A percentile compares a stretch with the other conserved stretches of the same genome.
Evolutionary conservation across 257 asterid genomes (phyloP).

Genomic region (Solanum lycopersicoides): DNA sequence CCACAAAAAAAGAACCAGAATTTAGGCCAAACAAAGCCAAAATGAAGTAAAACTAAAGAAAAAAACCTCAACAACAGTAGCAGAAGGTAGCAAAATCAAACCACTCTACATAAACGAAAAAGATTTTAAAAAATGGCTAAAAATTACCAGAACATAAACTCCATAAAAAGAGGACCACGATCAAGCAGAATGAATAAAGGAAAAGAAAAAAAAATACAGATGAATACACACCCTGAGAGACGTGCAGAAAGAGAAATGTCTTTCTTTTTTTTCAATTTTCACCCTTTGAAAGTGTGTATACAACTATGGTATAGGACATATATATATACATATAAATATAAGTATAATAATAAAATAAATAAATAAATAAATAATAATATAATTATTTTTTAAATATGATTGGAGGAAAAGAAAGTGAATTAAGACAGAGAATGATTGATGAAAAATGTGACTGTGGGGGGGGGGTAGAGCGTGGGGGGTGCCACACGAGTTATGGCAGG

Average conservation of each 20-base stretch:
- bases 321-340: too few species aligned
- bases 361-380: too few species aligned
- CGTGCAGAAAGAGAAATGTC: slow-evolving; percentile 7
- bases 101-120: background rate
- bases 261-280: background rate
- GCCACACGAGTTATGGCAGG: background rate
- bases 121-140: background rate
- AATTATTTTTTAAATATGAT: background rate
- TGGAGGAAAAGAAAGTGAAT: slow-evolving; percentile 1
- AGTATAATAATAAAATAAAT: background rate
- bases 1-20: background rate
- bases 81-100: background rate
- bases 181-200: background rate
- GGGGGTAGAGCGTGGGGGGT: background rate
- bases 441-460: background rate
- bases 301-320: background rate
- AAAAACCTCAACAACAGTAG: background rate
- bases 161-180: background rate
- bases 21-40: background rate
- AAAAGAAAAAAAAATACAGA: background rate
- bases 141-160: background rate
- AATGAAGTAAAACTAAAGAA: background rate
- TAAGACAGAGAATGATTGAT: background rate
- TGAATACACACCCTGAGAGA: background rate
- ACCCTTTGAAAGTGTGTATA: background rate